phyloP scores from a whole-genome alignment of 805 yeast genomes.

The Ogataea dorogensis region DNA sequence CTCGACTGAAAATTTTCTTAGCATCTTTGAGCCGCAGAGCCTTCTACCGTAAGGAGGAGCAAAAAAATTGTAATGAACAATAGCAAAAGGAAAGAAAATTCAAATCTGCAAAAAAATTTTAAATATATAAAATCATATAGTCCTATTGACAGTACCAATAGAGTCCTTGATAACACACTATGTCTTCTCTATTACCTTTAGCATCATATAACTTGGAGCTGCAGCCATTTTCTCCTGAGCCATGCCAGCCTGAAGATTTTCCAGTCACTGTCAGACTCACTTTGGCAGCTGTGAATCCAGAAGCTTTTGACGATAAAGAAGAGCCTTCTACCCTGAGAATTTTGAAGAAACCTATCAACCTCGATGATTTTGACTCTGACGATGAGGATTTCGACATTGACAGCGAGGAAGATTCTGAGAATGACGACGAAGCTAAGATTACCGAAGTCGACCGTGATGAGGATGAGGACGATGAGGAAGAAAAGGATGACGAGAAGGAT shows the following conservation, averaged over 20 bases:
- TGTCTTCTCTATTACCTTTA: slow-evolving; percentile 78
- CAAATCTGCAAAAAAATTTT: slow-evolving; percentile 6
- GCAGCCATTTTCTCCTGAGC: slow-evolving; percentile 82
- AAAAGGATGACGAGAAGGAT: slow-evolving; percentile 28
- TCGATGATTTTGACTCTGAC: slow-evolving; percentile 45
- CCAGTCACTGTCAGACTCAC: slow-evolving; percentile 91
- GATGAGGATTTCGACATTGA: slow-evolving; percentile 38
- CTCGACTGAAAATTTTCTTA: background rate
- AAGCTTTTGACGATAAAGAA: slow-evolving; percentile 72
- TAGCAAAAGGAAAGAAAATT: slow-evolving; percentile 2
- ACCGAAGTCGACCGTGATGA: slow-evolving; percentile 18
- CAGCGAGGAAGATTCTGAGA: slow-evolving; percentile 36
- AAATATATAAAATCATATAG: slow-evolving; percentile 2
- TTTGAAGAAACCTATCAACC: slow-evolving; percentile 59
- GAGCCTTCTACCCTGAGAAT: slow-evolving; percentile 89
- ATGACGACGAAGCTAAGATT: slow-evolving; percentile 38
- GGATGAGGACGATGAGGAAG: slow-evolving; percentile 13
- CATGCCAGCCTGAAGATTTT: slow-evolving; percentile 80
- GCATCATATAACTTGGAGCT: slow-evolving; percentile 84
- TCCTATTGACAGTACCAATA: background rate
- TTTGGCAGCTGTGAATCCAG: slow-evolving; percentile 94
- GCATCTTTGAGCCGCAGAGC: slow-evolving; percentile 2
- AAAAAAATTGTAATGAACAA: background rate
- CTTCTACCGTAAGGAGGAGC: background rate
- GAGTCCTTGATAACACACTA: slow-evolving; percentile 23